Conservation (phyloP, 2,329 filamentous ascomycete genomes). For the Arthrobotrys sphaeroides region DNA sequence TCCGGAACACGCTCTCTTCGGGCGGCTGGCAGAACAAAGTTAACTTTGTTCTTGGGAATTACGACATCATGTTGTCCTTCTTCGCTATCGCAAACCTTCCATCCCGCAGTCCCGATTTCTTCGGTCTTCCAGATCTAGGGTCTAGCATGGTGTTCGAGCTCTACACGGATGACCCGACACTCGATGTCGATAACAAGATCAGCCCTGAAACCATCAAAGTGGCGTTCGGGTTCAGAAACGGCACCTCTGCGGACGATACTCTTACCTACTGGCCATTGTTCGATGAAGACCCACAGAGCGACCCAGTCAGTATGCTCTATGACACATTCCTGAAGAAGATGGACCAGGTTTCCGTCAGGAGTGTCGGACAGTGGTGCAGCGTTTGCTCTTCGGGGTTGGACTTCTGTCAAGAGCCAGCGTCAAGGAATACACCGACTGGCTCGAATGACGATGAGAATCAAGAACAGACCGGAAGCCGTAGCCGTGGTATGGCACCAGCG, state of each 20-base stretch:
- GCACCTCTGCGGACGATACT: conserved; percentile 40
- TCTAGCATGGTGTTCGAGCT: conserved; percentile 52
- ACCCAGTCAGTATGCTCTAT: conserved; percentile 17
- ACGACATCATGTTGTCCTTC: conserved; percentile 46
- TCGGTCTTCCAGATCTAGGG: conserved; percentile 40
- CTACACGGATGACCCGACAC: conserved; percentile 36
- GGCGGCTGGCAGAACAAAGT: conserved; percentile 31
- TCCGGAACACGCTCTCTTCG: conserved; percentile 6
- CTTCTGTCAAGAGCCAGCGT: conserved; percentile 4
- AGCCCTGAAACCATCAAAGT: conserved; percentile 19
- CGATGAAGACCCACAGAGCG: conserved; percentile 25
- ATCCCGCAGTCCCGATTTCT: conserved; percentile 41
- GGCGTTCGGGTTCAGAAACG: conserved; percentile 46
- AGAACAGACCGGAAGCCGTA: neutral
- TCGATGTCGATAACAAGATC: conserved; percentile 4
- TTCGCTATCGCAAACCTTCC: conserved; percentile 43
- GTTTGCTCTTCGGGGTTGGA: conserved; percentile 5
- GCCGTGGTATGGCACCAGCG: conserved; percentile 22
- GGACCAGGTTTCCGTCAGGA: conserved; percentile 1
- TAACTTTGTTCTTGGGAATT: conserved; percentile 32
- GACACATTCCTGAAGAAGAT: conserved; percentile 30
- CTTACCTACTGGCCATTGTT: conserved; percentile 52
- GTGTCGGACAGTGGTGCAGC: conserved; percentile 28
- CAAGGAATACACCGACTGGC: neutral
- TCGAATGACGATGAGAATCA: neutral